Conservation (phyloP, 1,284 basidiomycete species). For the Cystobasidium slooffiae region DNA sequence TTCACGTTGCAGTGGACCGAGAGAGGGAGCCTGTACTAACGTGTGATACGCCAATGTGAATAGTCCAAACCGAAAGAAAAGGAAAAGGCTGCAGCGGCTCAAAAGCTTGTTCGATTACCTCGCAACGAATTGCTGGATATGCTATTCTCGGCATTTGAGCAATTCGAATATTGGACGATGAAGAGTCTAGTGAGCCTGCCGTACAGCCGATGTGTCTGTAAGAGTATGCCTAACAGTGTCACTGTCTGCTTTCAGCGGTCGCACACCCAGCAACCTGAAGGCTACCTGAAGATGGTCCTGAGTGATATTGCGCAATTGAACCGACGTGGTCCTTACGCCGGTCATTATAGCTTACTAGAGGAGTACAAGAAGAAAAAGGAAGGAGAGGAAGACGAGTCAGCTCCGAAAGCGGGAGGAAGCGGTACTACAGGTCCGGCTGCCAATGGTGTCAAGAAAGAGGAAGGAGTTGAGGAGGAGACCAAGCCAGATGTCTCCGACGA, state of each 20-base stretch:
- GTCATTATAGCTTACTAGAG: slow-evolving; percentile 56
- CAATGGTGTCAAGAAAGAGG: slow-evolving; percentile 23
- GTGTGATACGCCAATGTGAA: not conserved
- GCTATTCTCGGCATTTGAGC: slow-evolving; percentile 78
- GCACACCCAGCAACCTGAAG: slow-evolving; percentile 86
- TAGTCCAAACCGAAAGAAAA: slow-evolving; percentile 45
- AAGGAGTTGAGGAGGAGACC: slow-evolving; percentile 20
- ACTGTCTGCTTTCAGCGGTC: slow-evolving; percentile 60
- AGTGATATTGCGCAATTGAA: slow-evolving; percentile 79
- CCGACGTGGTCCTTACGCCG: slow-evolving; percentile 69
- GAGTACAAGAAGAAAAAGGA: slow-evolving; percentile 33
- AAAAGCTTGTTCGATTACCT: slow-evolving; percentile 81
- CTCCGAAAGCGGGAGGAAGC: slow-evolving; percentile 23
- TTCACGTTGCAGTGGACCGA: no score
- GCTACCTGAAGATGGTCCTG: slow-evolving; percentile 85
- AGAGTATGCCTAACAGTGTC: not conserved
- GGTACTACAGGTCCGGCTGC: slow-evolving; percentile 20
- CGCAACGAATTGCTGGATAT: slow-evolving; percentile 85
- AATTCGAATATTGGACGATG: slow-evolving; percentile 81
- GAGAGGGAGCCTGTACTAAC: not conserved
- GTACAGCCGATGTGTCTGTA: not conserved
- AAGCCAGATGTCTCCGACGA: slow-evolving; percentile 39
- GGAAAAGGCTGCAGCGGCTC: slow-evolving; percentile 45
- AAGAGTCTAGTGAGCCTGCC: slow-evolving; percentile 63
- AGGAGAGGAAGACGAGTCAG: not conserved